phyloP scores from a whole-genome alignment of 495 filamentous ascomycete species.

The Hyaloscypha variabilis region DNA sequence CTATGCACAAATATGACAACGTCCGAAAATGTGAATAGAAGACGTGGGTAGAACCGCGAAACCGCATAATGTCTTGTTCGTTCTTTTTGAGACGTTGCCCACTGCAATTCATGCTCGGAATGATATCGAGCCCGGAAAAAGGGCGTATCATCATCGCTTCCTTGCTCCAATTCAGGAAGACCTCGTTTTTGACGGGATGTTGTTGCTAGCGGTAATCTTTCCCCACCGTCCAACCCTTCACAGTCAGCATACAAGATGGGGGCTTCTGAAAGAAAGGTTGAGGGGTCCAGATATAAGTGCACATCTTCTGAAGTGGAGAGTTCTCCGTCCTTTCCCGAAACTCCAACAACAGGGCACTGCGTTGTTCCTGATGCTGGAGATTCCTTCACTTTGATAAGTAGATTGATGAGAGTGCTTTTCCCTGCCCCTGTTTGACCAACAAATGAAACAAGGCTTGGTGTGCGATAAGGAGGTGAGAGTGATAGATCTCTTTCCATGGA shows the following conservation, averaged over 20 bases:
- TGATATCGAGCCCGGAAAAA: no score
- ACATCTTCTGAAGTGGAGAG: conserved; percentile 45
- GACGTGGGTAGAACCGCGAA: conserved; percentile 51
- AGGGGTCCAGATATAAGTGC: conserved; percentile 63
- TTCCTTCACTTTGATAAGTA: conserved; percentile 46
- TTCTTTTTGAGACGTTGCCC: conserved; percentile 15
- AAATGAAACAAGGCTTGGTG: conserved; percentile 48
- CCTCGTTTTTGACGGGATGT: conserved; percentile 5
- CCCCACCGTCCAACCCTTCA: conserved; percentile 55
- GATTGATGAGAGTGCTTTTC: conserved; percentile 59
- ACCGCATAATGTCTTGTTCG: conserved; percentile 43
- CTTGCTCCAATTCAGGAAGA: no score
- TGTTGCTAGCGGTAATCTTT: conserved; percentile 27
- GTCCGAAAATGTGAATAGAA: conserved; percentile 59
- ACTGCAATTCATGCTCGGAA: background rate
- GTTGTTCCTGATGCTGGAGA: no score
- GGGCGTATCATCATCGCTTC: no score
- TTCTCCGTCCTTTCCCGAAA: conserved; percentile 40
- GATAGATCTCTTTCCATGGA: conserved; percentile 31
- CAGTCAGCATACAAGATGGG: conserved; percentile 61
- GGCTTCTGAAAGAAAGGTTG: conserved; percentile 38
- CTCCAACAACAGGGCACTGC: conserved; percentile 38
- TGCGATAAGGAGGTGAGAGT: no score
- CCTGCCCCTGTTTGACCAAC: conserved; percentile 58
- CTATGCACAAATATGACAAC: conserved; percentile 51